Evolutionary conservation across 1,284 basidiomycete species (phyloP).

Genomic region (Wolfiporia cocos): DNA sequence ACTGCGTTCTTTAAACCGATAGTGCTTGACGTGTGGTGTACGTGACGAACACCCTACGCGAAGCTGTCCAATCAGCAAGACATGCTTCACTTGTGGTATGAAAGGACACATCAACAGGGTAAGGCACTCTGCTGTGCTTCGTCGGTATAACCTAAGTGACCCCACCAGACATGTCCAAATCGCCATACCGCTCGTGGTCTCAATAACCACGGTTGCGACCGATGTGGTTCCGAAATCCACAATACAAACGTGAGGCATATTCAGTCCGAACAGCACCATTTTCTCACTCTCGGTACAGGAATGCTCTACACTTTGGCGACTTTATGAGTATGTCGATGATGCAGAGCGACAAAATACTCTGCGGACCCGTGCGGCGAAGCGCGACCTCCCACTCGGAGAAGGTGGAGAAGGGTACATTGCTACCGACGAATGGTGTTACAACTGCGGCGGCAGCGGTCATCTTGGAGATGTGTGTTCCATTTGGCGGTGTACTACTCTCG

Average conservation of each 20-base stretch:
- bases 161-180: conserved; percentile 71
- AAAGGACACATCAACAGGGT: conserved; percentile 80
- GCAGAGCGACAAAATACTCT: conserved; percentile 48
- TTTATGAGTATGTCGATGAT: conserved; percentile 73
- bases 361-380: conserved; percentile 42
- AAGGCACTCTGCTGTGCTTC: conserved; percentile 16
- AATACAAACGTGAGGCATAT: conserved; percentile 57
- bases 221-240: conserved; percentile 71
- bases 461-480: conserved; percentile 73
- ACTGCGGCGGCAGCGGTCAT: conserved; percentile 77
- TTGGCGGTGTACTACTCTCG: conserved; percentile 1
- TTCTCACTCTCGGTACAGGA: conserved; percentile 39
- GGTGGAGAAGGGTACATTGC: conserved; percentile 77
- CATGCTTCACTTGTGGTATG: conserved; percentile 83
- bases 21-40: conserved; percentile 88
- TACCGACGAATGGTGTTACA: conserved; percentile 81
- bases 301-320: conserved; percentile 85
- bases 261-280: too few relatives aligned
- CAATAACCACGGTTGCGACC: conserved; percentile 48
- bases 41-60: conserved; percentile 80
- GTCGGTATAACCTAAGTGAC: background rate
- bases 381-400: conserved; percentile 45
- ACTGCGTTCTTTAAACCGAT: background rate
- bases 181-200: conserved; percentile 33
- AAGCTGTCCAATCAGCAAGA: conserved; percentile 80